A percentile compares a stretch with the other conserved stretches of the same genome.
Evolutionary conservation across 2,329 filamentous ascomycete genomes (phyloP).

Genomic region (Elsinoe batatas): DNA sequence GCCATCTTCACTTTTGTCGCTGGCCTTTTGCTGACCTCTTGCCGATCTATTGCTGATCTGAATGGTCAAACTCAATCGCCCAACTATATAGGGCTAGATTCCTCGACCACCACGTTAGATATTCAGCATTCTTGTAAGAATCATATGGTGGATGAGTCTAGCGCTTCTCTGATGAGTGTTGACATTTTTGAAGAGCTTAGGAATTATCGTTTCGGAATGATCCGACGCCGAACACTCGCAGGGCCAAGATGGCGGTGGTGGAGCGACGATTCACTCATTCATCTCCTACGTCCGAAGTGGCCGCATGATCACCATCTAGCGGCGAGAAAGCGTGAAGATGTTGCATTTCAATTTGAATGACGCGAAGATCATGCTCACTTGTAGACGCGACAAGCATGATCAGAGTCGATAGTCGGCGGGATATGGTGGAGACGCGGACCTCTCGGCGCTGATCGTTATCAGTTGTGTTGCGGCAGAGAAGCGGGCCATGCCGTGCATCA

Average conservation of each 20-base stretch:
- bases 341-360: not conserved
- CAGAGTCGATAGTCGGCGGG: constrained; percentile 5
- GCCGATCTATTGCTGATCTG: too few relatives aligned
- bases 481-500: not conserved
- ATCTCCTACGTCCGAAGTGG: not conserved
- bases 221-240: not conserved
- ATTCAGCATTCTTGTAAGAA: not conserved
- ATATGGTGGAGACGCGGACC: not conserved
- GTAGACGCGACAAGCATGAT: not conserved
- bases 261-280: not conserved
- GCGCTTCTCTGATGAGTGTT: not conserved
- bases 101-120: too few relatives aligned
- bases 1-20: too few relatives aligned
- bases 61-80: too few relatives aligned
- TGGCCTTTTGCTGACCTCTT: too few relatives aligned
- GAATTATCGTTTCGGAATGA: not conserved
- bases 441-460: constrained; percentile 3
- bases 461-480: not conserved
- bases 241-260: not conserved
- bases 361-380: constrained; percentile 3
- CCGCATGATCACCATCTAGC: not conserved
- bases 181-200: not conserved
- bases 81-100: too few relatives aligned
- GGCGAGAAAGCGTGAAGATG: not conserved
- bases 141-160: not conserved